Base-by-base conservation (phyloP, 345 rosid species). In the Stellera chamaejasme region DNA sequence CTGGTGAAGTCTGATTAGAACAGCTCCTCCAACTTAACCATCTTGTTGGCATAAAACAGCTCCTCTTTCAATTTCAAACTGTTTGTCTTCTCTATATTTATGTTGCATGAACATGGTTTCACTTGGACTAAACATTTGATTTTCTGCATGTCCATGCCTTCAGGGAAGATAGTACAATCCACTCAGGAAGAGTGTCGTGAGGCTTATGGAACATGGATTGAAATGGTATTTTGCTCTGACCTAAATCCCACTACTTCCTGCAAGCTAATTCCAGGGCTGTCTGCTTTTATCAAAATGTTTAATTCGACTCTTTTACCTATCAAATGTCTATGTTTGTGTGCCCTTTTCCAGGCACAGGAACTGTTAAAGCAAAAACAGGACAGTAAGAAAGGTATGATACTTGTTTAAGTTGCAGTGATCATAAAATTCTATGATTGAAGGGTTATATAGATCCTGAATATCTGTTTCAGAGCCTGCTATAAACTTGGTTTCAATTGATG, bases 81-180 rank as follows among this genome's bases (percentile, higher is more conserved):
- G 39, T 32, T 32, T 32, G 2, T 8, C 9, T 32, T 32, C 9
- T 32, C 9, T 8, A 4, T 32, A 8, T 32, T 32, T 32, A 8
- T 32, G 9, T 32, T 32, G 7, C 39, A 8, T 32, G 39, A 32
- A 32, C 5, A 61, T 62, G 41, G 32, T 58, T 2, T 14, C 27
- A 52, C 57, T 9, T 32, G 19, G 32, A 1, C 2, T 9, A 26
- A 10, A 43, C 11, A 23, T 19, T 16, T 57, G 26, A 60, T 43
- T 59, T 65, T 48, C 58, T 64, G 27, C 28, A 41, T 2, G 7
- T 16, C 14, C 58, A 57, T 65, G 61, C 27, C 55, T 32, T 32
- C 79, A 89, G 99, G 91, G 45, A 89, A 82, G 74, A 93, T 93
- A 69, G 77, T 93, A 79, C 89, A 86, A 77, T 84, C 96, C 65